Evolutionary conservation across 2,329 filamentous ascomycete species (phyloP).

Genomic region (Monilinia laxa): DNA sequence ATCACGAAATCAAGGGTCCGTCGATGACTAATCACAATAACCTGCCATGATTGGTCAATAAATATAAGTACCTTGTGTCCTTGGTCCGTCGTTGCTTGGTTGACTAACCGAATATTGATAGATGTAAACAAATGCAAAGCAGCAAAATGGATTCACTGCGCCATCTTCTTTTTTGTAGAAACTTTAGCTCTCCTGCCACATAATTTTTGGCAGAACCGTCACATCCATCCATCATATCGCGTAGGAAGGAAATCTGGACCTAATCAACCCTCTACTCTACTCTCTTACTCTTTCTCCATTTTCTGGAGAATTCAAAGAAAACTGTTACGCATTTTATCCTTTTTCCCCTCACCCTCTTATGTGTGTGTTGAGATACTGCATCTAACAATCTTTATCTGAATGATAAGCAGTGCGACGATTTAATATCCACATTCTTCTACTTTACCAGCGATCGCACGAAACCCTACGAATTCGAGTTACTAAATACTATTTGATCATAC

Average conservation of each 20-base stretch:
- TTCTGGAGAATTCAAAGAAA: constrained; percentile 10
- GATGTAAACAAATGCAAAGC: constrained; percentile 19
- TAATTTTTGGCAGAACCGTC: constrained; percentile 10
- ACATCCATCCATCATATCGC: constrained; percentile 1
- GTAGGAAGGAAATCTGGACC: constrained; percentile 21
- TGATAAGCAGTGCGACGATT: constrained; percentile 20
- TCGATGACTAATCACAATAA: background rate
- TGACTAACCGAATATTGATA: constrained; percentile 6
- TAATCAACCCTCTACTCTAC: background rate
- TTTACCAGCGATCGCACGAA: constrained; percentile 6
- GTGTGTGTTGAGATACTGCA: constrained; percentile 11
- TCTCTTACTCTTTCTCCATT: constrained; percentile 7
- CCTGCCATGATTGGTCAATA: background rate
- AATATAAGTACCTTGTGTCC: background rate
- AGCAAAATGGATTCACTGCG: constrained; percentile 17
- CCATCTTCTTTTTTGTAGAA: constrained; percentile 21
- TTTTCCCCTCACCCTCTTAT: background rate
- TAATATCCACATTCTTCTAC: constrained; percentile 21
- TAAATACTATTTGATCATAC: background rate
- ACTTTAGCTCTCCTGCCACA: constrained; percentile 23
- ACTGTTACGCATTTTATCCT: constrained; percentile 16
- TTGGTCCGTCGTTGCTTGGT: constrained; percentile 6
- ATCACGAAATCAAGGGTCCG: background rate
- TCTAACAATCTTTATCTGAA: constrained; percentile 19
- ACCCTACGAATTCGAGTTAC: background rate